These are phyloP conservation scores for Cryptococcus hybrid DNA, from an alignment of 1,284 basidiomycete genomes.

Conservation along the genomic window DNA sequence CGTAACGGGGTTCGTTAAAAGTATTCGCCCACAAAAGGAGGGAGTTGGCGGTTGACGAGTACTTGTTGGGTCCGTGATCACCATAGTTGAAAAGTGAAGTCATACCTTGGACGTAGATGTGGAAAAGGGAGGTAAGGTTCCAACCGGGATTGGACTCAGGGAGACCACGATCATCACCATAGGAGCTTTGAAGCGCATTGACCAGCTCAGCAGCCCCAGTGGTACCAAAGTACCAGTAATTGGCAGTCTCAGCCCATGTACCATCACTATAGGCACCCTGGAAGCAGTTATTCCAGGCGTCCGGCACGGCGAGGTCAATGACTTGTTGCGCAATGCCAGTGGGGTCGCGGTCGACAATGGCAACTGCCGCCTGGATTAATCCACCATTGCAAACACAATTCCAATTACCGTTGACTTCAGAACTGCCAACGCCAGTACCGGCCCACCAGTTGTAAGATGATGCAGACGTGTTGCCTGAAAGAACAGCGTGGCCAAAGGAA, in stretches of 20 bases:
- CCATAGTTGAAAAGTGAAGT: conserved; percentile 89
- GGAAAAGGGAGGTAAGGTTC: conserved; percentile 75
- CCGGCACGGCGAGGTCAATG: conserved; percentile 64
- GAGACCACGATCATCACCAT: conserved; percentile 77
- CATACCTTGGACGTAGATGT: conserved; percentile 84
- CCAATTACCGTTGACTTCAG: conserved; percentile 73
- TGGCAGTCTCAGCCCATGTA: conserved; percentile 91
- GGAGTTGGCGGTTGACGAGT: conserved; percentile 54
- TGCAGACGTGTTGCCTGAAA: conserved; percentile 42
- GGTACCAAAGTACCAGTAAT: conserved; percentile 96
- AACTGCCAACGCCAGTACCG: conserved; percentile 17
- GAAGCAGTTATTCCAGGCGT: conserved; percentile 79
- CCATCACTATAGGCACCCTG: conserved; percentile 66
- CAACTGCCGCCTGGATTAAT: conserved; percentile 82
- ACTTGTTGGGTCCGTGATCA: conserved; percentile 94
- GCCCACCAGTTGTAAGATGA: conserved; percentile 55
- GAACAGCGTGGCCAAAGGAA: conserved; percentile 59
- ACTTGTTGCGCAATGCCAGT: conserved; percentile 69
- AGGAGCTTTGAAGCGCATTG: conserved; percentile 77
- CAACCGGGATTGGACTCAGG: conserved; percentile 66
- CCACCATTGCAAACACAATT: conserved; percentile 95
- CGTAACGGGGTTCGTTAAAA: conserved; percentile 69
- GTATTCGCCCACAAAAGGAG: conserved; percentile 63
- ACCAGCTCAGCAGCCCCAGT: conserved; percentile 91
- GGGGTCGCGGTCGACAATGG: conserved; percentile 81